These are phyloP conservation scores for Porphyrellus cyaneotinctus DNA, from an alignment of 768 basidiomycete species.

Conservation along the genomic window DNA sequence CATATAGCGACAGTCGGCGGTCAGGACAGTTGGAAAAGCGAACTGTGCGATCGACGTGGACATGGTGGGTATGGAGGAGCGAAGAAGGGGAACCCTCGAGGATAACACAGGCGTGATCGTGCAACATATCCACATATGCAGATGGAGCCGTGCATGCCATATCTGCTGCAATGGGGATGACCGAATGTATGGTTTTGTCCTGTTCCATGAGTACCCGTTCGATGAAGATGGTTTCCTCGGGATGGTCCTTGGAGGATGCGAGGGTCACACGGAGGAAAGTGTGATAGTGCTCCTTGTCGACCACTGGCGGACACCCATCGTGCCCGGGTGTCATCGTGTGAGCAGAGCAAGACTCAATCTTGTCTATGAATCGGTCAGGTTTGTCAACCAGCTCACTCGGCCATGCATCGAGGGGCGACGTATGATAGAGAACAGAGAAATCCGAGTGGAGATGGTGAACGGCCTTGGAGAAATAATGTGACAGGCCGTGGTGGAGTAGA, in stretches of 20 bases:
- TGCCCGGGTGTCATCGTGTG: conserved; percentile 1
- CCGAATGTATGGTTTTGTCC: neutral
- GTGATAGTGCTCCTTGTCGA: conserved; percentile 9
- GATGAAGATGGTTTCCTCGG: conserved; percentile 5
- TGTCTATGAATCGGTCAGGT: conserved; percentile 6
- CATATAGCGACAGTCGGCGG: conserved; percentile 8
- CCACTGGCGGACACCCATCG: neutral
- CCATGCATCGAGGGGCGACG: conserved; percentile 10
- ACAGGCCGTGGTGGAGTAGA: neutral
- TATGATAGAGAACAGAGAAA: conserved; percentile 1
- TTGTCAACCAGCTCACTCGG: conserved; percentile 1
- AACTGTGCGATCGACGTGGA: neutral
- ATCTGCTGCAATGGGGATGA: conserved; percentile 4
- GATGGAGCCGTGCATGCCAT: neutral
- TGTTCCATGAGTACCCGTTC: conserved; percentile 7
- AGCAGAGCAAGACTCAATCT: conserved; percentile 5
- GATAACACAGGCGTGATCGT: conserved; percentile 15
- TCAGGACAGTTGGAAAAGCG: neutral
- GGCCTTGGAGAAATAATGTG: conserved; percentile 9
- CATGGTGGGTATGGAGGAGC: conserved; percentile 3
- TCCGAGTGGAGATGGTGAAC: conserved; percentile 4
- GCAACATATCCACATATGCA: neutral
- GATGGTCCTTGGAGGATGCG: conserved; percentile 1
- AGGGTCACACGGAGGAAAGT: conserved; percentile 8
- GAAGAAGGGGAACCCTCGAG: conserved; percentile 1